A percentile compares a stretch with the other conserved stretches of the same genome.
Conservation (phyloP, 1,284 basidiomycete genomes). For the Boletus sp. region DNA sequence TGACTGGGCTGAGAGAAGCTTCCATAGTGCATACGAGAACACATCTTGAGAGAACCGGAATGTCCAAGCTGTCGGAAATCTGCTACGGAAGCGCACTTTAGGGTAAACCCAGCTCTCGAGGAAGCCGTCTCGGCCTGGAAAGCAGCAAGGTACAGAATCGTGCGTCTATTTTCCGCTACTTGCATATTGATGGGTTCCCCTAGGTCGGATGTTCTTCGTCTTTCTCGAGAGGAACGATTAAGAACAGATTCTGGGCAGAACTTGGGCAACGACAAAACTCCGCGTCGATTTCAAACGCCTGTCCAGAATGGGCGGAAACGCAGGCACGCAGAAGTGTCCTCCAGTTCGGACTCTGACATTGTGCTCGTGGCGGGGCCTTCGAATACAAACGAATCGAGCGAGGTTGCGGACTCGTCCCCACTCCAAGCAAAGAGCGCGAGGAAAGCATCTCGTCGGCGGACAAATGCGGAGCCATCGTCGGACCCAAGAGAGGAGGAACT, state of each 20-base stretch:
- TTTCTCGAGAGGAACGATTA: constrained; percentile 33
- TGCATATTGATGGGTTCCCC: background rate
- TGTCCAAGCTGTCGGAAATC: constrained; percentile 64
- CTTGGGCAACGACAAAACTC: constrained; percentile 31
- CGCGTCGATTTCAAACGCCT: constrained; percentile 17
- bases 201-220: constrained; percentile 42
- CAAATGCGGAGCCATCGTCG: constrained; percentile 19
- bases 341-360: constrained; percentile 23
- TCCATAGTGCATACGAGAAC: constrained; percentile 59
- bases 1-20: constrained; percentile 1
- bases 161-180: background rate
- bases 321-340: constrained; percentile 18
- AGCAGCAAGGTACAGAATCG: constrained; percentile 48
- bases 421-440: constrained; percentile 22
- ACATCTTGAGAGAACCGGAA: constrained; percentile 51
- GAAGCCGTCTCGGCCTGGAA: constrained; percentile 61
- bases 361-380: constrained; percentile 28
- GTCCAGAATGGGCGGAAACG: constrained; percentile 25
- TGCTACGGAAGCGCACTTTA: constrained; percentile 54
- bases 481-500: constrained; percentile 30
- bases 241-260: constrained; percentile 8
- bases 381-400: constrained; percentile 25
- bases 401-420: constrained; percentile 25
- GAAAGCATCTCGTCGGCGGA: constrained; percentile 14
- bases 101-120: constrained; percentile 57